Base-by-base conservation (phyloP, 352 stramenopile genomes). In the Phytopythium delawarense region DNA sequence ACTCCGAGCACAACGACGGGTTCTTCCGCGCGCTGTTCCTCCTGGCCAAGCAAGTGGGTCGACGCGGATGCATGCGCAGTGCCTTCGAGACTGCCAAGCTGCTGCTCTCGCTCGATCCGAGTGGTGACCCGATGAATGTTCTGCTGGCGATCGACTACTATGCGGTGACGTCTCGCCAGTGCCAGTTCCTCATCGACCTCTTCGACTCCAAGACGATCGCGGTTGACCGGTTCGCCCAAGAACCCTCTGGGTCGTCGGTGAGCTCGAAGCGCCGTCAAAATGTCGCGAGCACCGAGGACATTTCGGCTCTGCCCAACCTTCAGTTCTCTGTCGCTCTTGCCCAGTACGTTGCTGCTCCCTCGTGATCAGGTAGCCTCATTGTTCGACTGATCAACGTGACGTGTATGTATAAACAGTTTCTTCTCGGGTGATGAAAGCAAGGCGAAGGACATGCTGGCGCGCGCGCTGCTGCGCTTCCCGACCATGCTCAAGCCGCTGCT, bases 91-190 rank as follows among this genome's bases (percentile, higher is more conserved):
- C 81, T 11, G 79, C 81, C 12, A 91, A 89, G 61, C 58, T 95
- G 23, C 37, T 92, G 51, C 66, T 92, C 28, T 75, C 77, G n/a
- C 57, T 95, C 28, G 86, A 95, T 54, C 86, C 86, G 9, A 72
- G 82, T 40, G 86, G 86, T 30, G 86, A 95, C 53, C 86, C 86
- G 35, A 90, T 95, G 79, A 80, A 84, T 45, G 81, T 90, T 50
- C 65, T 95, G 53, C 71, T 93, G 11, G 81, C 81, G 15, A 79
- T 95, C 57, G 86, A 95, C 66, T 95, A 95, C 62, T 95, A 95
- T 49, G 84, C 86, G 2, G 49, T 93, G 59, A 84, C 86, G 18
- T 87, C 86, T 51, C 72, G 84, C 39, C 84, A 95, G 62, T 91
- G 81, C 52, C 74, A 92, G 64, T 95, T 93, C 59, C 50, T 95